These are phyloP conservation scores for Penicillium roqueforti DNA, from an alignment of 495 filamentous ascomycete species.

Conservation along the genomic window DNA sequence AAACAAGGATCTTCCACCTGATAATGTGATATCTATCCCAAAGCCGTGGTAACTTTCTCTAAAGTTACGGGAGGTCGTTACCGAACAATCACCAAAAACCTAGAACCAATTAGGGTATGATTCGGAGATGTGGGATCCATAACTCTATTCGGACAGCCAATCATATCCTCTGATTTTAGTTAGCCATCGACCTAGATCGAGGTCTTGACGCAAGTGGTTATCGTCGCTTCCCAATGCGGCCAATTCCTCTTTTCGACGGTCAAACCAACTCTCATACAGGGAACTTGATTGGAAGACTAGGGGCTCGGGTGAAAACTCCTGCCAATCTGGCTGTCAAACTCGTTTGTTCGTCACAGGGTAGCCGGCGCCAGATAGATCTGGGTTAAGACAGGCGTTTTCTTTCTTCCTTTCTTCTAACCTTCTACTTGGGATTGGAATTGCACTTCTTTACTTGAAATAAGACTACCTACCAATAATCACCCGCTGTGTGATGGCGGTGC, in stretches of 20 bases:
- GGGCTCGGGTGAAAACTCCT: background rate
- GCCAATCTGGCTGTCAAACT: background rate
- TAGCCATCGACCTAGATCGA: background rate
- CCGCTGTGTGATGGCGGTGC: background rate
- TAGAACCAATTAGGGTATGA: background rate
- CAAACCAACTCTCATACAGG: background rate
- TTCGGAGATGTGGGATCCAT: background rate
- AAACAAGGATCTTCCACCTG: background rate
- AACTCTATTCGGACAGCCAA: background rate
- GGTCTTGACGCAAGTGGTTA: constrained; percentile 29
- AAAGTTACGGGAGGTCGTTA: background rate
- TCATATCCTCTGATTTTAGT: background rate
- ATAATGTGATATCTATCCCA: background rate
- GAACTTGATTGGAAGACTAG: background rate
- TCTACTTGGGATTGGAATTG: background rate
- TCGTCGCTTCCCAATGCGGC: constrained; percentile 13
- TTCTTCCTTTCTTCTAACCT: background rate
- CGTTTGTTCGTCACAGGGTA: too few relatives aligned
- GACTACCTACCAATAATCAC: background rate
- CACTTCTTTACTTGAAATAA: background rate
- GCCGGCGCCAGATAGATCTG: too few relatives aligned
- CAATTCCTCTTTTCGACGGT: background rate
- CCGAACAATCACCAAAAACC: background rate
- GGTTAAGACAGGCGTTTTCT: background rate
- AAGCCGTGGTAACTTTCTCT: background rate